phyloP scores from a whole-genome alignment of 768 basidiomycete genomes.

The Tricholoma flavovirens region DNA sequence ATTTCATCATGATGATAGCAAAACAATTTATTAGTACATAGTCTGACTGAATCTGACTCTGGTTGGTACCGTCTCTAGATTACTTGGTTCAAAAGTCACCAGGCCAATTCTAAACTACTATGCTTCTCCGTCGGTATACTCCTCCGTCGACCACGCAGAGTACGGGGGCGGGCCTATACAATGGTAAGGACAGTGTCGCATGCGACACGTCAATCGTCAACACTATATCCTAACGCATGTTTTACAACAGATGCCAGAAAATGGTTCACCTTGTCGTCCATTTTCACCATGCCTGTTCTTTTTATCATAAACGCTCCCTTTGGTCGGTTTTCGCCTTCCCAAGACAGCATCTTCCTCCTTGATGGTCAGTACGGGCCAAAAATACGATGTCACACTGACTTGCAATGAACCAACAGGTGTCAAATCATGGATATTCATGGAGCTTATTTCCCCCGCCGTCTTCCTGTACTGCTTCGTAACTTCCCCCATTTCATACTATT shows the following conservation, averaged over 20 bases:
- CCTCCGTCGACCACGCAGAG: too few relatives aligned
- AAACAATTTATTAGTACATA: too few relatives aligned
- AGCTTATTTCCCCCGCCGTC: slow-evolving; percentile 52
- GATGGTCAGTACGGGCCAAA: slow-evolving; percentile 2
- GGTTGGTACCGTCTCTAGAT: too few relatives aligned
- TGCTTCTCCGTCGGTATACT: too few relatives aligned
- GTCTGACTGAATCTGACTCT: too few relatives aligned
- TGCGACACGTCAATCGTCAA: neutral
- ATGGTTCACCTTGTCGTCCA: slow-evolving; percentile 6
- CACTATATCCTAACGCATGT: neutral
- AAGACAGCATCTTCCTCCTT: slow-evolving; percentile 6
- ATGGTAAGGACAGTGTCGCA: neutral
- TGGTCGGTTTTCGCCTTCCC: slow-evolving; percentile 8
- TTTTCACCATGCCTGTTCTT: slow-evolving; percentile 1
- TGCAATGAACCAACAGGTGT: slow-evolving; percentile 12
- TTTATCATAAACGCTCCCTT: slow-evolving; percentile 8
- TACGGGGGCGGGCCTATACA: neutral
- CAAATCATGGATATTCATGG: slow-evolving; percentile 75
- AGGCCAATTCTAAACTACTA: too few relatives aligned
- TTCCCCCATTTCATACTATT: slow-evolving; percentile 40
- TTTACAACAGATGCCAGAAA: slow-evolving; percentile 4
- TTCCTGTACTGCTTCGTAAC: slow-evolving; percentile 47
- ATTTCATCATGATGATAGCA: neutral
- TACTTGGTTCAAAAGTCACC: too few relatives aligned
- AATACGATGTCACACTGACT: neutral